Conservation (phyloP, 768 basidiomycete genomes). For the Exsudoporus frostii region DNA sequence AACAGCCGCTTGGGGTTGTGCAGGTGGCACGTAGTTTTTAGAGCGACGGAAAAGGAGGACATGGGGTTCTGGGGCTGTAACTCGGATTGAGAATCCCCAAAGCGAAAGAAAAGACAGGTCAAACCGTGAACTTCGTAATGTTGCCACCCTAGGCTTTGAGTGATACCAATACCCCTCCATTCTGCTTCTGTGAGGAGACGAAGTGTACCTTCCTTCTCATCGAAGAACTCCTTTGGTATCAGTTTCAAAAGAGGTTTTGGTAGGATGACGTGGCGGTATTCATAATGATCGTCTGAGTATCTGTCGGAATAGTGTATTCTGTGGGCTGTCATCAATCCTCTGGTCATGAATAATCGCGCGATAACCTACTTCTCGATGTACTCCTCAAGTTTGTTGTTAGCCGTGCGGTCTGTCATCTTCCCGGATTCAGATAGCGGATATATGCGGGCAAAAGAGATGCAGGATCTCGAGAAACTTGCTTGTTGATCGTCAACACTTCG, state of each 20-base stretch:
- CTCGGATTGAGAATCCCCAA: slow-evolving; percentile 11
- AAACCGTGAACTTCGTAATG: slow-evolving; percentile 96
- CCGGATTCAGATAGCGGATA: slow-evolving; percentile 1
- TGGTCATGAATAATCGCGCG: slow-evolving; percentile 12
- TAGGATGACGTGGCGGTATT: slow-evolving; percentile 96
- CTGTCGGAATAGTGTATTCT: slow-evolving; percentile 91
- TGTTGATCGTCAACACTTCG: neutral
- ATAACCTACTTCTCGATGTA: slow-evolving; percentile 69
- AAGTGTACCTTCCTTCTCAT: slow-evolving; percentile 72
- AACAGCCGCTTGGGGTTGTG: slow-evolving; percentile 40
- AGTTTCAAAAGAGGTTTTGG: slow-evolving; percentile 93
- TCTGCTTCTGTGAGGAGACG: slow-evolving; percentile 83
- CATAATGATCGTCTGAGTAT: slow-evolving; percentile 88
- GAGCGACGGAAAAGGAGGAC: slow-evolving; percentile 88
- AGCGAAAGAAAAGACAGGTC: slow-evolving; percentile 13
- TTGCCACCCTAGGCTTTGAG: slow-evolving; percentile 95
- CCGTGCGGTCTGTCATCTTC: slow-evolving; percentile 35
- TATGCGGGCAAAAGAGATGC: slow-evolving; percentile 7
- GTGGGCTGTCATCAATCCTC: slow-evolving; percentile 11
- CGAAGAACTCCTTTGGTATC: slow-evolving; percentile 84
- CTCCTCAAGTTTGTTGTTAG: slow-evolving; percentile 59
- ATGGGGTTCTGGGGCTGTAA: slow-evolving; percentile 83
- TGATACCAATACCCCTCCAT: slow-evolving; percentile 96
- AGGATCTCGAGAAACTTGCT: neutral
- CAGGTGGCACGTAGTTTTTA: slow-evolving; percentile 60